Percentiles rank a stretch among this genome's conserved stretches.
Evolutionary conservation across 2,329 filamentous ascomycete species (phyloP).

Genomic region (Trichoderma koningii): DNA sequence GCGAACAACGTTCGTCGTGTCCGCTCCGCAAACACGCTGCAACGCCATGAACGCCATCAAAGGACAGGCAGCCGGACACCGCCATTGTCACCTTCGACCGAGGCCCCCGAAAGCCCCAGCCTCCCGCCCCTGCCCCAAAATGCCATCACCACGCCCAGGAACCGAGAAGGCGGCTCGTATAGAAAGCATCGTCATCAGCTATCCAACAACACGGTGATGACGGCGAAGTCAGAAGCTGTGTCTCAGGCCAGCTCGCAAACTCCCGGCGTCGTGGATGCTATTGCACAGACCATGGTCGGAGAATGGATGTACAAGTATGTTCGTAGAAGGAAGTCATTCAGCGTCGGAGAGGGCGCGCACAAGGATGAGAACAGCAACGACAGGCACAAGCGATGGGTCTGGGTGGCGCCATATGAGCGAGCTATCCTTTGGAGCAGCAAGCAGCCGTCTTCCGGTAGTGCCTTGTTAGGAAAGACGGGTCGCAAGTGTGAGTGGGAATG

Average conservation of each 20-base stretch:
- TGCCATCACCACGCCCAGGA: constrained; percentile 65
- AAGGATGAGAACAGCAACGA: constrained; percentile 72
- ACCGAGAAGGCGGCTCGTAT: constrained; percentile 48
- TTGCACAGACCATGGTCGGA: constrained; percentile 97
- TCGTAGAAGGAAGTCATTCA: constrained; percentile 85
- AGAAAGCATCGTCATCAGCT: constrained; percentile 57
- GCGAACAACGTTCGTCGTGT: constrained; percentile 75
- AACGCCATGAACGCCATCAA: constrained; percentile 54
- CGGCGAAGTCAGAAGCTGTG: constrained; percentile 44
- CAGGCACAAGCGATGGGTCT: constrained; percentile 96
- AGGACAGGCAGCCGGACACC: constrained; percentile 61
- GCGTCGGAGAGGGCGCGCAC: constrained; percentile 66
- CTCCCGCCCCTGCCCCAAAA: constrained; percentile 74
- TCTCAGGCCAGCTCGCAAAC: constrained; percentile 64
- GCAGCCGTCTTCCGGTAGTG: constrained; percentile 85
- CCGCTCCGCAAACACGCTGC: constrained; percentile 76
- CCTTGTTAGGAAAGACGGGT: constrained; percentile 89
- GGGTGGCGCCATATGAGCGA: constrained; percentile 94
- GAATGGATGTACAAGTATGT: constrained; percentile 97
- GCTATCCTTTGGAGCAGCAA: constrained; percentile 98
- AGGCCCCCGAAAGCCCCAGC: constrained; percentile 67
- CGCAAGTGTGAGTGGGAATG: constrained; percentile 75
- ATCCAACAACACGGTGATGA: constrained; percentile 62
- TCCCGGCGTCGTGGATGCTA: constrained; percentile 87
- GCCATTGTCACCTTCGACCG: constrained; percentile 67